Evolutionary conservation across 2,329 filamentous ascomycete species (phyloP), one percentile per base, ranked within the genome.

Genomic region (Ophiostoma populinum): DNA sequence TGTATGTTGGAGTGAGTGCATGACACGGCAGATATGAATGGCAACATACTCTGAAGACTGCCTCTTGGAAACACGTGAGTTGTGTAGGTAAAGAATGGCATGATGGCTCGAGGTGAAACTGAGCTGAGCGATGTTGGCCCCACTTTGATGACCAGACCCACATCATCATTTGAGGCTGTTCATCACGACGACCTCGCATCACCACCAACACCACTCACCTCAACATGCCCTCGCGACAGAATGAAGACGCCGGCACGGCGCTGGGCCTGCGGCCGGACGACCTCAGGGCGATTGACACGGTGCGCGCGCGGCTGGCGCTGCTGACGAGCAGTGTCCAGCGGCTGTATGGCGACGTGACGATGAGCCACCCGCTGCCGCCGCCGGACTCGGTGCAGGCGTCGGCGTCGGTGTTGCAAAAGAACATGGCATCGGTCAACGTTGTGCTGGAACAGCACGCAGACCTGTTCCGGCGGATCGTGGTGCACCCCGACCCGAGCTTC

Each of bases 401-500:
- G 32, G 66, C 75, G 28, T 65, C 67, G 43, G 80, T 85, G 50
- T 67, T 85, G 35, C 74, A 76, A 44, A 67, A 67, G 44, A 80
- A 80, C 51, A 67, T 90, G 25, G 59, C 66, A 42, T 70, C 69
- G 17, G 63, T 87, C 40, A 69, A 75, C 39, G 64, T 74, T 25
- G 67, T 74, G 46, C 61, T 82, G 31, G 63, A 63, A 42, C 67
- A 75, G 36, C 69, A 86, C 47, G 59, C 67, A 26, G 66, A 75
- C 27, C 65, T 83, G 30, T 72, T 92, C 42, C 65, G 65, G 38
- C 70, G 72, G 36, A 65, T 82, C 34, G 76, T 80, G 43, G 69
- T 80, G 16, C 82, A 80, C 49, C 83, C 83, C 0, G 72, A 75
- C 10, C 79, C 81, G 2, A 74, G 75, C 51, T 90, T 70, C 55